Base-by-base conservation (phyloP, 768 basidiomycete species). In the Russula sp. region DNA sequence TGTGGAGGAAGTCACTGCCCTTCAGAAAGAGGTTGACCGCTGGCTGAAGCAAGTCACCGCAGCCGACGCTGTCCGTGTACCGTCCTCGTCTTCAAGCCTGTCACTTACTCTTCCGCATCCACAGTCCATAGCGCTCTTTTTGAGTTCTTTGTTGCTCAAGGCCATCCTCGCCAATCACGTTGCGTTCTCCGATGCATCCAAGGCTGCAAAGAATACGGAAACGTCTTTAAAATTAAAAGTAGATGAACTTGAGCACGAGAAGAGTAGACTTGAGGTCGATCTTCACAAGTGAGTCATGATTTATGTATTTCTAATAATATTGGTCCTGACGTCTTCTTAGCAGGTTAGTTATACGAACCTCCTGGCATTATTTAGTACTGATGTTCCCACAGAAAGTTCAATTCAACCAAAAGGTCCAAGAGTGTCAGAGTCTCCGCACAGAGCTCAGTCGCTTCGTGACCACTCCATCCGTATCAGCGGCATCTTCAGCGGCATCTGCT, bases 111-210 rank as follows among this genome's bases (percentile, higher is more conserved):
- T 34, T 51, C 57, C 54, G 44, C 53, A 51, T 66, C 24, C 57
- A 2, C 72, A 90, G 86, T 78, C 81, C 63, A 82, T 85, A 69
- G 85, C 89, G 32, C 83, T 92, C 53, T 79, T 84, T 69, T 80
- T 92, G 69, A 90, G 88, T 76, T 86, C 89, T 70, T 85, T 87
- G 56, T 83, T 92, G 55, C 79, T 92, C 72, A 85, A 87, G 67
- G 90, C 90, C 61, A 92, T 92, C 73, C 82, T 92, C 63, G 83
- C 88, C 78, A 92, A 92, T 72, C 88, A 91, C 73, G 77, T 84
- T 56, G 87, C 89, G 69, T 89, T 91, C 76, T 87, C 87, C 40
- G 90, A 92, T 72, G 83, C 84, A 64, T 85, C 81, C 73, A 88
- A 86, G 77, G 74, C 77, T 69, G 83, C 88, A 51, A 89, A 86